Percentiles rank a stretch among this genome's conserved stretches.
Evolutionary conservation across 164 flowering plant species (phyloP).

Genomic region (Magnolia kwangsiensis): DNA sequence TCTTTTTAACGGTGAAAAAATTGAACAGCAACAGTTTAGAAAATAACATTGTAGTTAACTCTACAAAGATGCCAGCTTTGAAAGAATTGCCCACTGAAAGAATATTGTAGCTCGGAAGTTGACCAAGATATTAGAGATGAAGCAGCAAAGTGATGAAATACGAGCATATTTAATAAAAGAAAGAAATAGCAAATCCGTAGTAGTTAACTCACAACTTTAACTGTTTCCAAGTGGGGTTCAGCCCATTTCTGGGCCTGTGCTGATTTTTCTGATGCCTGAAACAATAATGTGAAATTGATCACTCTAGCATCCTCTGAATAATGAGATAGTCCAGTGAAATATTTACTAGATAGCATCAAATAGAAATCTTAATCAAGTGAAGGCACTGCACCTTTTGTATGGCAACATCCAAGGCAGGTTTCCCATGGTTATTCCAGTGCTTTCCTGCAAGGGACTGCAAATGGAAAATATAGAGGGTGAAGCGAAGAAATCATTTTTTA

Average conservation of each 20-base stretch:
- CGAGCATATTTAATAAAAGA: background rate
- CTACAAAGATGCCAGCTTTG: too few relatives aligned
- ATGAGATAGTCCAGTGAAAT: background rate
- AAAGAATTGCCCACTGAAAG: too few relatives aligned
- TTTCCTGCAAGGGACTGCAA: slow-evolving; percentile 37
- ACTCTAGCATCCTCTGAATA: background rate
- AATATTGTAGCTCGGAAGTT: too few relatives aligned
- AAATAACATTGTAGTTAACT: too few relatives aligned
- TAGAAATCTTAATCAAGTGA: background rate
- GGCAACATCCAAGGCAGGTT: slow-evolving; percentile 36
- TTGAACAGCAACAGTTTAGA: too few relatives aligned
- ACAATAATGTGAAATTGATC: slow-evolving; percentile 6
- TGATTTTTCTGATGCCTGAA: slow-evolving; percentile 66
- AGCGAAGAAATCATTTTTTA: background rate
- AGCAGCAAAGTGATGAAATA: background rate
- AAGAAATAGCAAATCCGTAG: background rate
- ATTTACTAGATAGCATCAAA: slow-evolving; percentile 1
- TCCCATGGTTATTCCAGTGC: slow-evolving; percentile 43
- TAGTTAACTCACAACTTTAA: slow-evolving; percentile 61
- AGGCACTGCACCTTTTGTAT: slow-evolving; percentile 28
- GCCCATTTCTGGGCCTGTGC: slow-evolving; percentile 70
- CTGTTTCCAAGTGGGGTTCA: slow-evolving; percentile 68
- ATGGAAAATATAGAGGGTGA: background rate
- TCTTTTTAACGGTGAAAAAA: too few relatives aligned
- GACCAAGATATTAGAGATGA: background rate